These are phyloP conservation scores for Solanum lignicaule DNA, from an alignment of 257 asterid species.

Conservation along the genomic window DNA sequence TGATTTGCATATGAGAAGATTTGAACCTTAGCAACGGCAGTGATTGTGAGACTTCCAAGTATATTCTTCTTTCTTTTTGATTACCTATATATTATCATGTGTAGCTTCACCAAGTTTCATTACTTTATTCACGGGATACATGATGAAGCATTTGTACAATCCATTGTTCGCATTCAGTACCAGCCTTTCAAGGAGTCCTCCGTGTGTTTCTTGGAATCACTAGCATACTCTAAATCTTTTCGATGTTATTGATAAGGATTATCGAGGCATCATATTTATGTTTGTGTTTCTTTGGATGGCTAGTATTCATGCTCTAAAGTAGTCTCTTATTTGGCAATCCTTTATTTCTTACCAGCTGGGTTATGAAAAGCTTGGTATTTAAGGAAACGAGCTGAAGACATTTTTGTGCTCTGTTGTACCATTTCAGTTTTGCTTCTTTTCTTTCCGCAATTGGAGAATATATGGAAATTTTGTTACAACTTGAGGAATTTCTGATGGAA, in stretches of 20 bases:
- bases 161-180: not conserved
- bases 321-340: not conserved
- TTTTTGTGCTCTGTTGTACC: not conserved
- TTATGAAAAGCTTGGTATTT: not conserved
- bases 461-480: not conserved
- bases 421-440: not conserved
- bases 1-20: not conserved
- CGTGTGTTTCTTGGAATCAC: not conserved
- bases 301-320: not conserved
- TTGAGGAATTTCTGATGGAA: not conserved
- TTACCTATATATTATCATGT: not conserved
- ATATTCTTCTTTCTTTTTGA: not conserved
- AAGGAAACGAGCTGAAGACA: not conserved
- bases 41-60: not conserved
- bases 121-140: not conserved
- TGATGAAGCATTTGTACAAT: not conserved
- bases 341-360: not conserved
- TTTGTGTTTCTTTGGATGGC: not conserved
- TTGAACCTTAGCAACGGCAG: not conserved
- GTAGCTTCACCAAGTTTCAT: not conserved
- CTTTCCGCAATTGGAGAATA: not conserved
- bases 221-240: not conserved
- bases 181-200: not conserved
- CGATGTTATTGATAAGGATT: not conserved
- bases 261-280: not conserved